Evolutionary conservation across 2,329 filamentous ascomycete species (phyloP).

Genomic region (Nigrospora sphaerica): DNA sequence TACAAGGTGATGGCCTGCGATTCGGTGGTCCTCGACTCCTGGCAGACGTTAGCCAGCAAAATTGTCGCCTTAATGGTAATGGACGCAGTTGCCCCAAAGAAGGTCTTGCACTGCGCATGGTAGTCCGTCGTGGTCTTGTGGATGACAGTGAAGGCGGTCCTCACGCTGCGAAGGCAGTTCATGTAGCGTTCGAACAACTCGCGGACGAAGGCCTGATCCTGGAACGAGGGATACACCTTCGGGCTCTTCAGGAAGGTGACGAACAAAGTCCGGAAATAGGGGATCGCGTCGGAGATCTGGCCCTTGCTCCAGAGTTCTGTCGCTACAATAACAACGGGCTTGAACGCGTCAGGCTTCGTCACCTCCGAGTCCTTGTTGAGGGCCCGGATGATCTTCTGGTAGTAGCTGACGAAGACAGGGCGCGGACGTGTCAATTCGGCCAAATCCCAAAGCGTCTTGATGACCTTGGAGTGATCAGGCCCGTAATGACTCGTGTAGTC

Average conservation of each 20-base stretch:
- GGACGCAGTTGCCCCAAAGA: conserved; percentile 24
- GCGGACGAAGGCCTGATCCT: conserved; percentile 23
- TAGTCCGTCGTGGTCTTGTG: conserved; percentile 26
- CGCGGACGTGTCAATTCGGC: conserved; percentile 27
- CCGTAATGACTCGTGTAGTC: conserved; percentile 28
- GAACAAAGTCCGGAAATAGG: conserved; percentile 25
- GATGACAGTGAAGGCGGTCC: conserved; percentile 20
- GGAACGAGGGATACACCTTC: conserved; percentile 23
- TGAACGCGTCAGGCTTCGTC: conserved; percentile 27
- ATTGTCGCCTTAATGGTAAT: conserved; percentile 28
- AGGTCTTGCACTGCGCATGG: conserved; percentile 22
- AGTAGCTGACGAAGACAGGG: conserved; percentile 24
- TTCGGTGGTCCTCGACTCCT: conserved; percentile 27
- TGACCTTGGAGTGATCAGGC: conserved; percentile 22
- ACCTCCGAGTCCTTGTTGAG: conserved; percentile 27
- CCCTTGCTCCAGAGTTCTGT: conserved; percentile 29
- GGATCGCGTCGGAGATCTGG: conserved; percentile 26
- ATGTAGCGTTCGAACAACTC: conserved; percentile 25
- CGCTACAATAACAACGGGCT: conserved; percentile 27
- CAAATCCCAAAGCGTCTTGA: conserved; percentile 26
- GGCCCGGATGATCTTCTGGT: conserved; percentile 25
- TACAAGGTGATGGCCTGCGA: conserved; percentile 25
- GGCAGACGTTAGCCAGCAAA: conserved; percentile 26
- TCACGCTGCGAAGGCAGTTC: conserved; percentile 24
- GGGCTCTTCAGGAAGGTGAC: conserved; percentile 26